Evolutionary conservation across 2,329 filamentous ascomycete species (phyloP), one percentile per base, ranked within the genome.

Genomic region (Clonostachys chloroleuca): DNA sequence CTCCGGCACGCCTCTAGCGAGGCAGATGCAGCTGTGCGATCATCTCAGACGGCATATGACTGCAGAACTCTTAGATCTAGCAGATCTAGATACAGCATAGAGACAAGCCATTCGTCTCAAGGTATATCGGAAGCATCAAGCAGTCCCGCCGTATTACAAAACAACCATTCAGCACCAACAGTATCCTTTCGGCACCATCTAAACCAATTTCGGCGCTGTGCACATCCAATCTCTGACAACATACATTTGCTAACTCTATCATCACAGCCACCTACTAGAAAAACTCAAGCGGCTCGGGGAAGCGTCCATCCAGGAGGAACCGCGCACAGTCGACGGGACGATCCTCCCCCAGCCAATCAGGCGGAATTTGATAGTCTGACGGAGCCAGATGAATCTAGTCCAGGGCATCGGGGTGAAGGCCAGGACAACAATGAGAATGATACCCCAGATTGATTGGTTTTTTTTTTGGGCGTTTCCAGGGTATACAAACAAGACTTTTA

Each of bases 221-320:
- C 56, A 14, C 60, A 52, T 36, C 55, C 57, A 30, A 55, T 59
- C 7, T 59, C 57, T 14, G 54, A 63, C 45, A 59, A 47, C 14
- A 59, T 63, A 16, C 46, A 48, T 34, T 55, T 52, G 54, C 65
- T 70, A 58, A 70, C 57, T 33, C 46, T 49, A 9, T 47, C 46
- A 51, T 45, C 51, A 49, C 55, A 80, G 76, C 60, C 72, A 81
- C 54, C 65, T 81, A n/a, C 71, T 81, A 46, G 74, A 77, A 12
- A 80, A 79, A 51, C 71, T 81, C 49, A 74, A 74, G 49, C 64
- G 59, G 12, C 55, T 78, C 47, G 70, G 69, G 46, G 70, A 71
- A 44, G 68, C 62, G 44, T 56, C 63, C 2, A 55, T 65, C 45
- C 52, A 56, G 34, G 56, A 57, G 14, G 59, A 67, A 20, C 61